Percentiles rank a stretch among this genome's conserved stretches.
Conservation (phyloP, 169 alveolate genomes). For the Eimeria necatrix region DNA sequence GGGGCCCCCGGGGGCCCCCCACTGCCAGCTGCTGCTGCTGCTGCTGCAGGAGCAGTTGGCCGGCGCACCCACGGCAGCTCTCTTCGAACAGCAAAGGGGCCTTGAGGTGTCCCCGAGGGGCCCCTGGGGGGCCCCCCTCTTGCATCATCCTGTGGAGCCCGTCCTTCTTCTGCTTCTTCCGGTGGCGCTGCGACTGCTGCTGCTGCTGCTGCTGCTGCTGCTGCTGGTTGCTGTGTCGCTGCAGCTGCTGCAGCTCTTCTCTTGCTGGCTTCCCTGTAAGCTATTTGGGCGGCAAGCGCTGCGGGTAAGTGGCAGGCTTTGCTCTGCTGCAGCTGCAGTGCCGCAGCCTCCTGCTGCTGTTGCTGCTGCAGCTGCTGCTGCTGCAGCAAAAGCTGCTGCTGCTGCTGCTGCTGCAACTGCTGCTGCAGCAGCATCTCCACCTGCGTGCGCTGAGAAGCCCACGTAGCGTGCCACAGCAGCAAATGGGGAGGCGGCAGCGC, state of each 20-base stretch:
- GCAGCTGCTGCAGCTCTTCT: neutral
- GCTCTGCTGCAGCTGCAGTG: neutral
- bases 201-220: neutral
- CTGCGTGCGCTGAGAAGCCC: neutral
- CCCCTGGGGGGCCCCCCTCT: neutral
- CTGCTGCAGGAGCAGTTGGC: neutral
- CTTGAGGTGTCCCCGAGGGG: neutral
- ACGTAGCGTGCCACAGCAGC: neutral
- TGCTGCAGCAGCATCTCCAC: neutral
- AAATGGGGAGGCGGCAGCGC: neutral
- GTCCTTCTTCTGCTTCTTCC: neutral
- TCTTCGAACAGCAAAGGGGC: neutral
- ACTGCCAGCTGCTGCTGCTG: neutral
- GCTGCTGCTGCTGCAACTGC: neutral
- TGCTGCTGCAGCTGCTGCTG: constrained; percentile 24
- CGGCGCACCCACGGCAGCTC: neutral
- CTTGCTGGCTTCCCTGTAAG: neutral
- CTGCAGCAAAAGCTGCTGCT: neutral
- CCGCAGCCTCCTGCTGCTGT: neutral
- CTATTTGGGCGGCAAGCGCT: neutral
- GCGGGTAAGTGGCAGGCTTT: neutral
- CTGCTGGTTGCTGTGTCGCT: neutral
- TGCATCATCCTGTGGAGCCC: neutral
- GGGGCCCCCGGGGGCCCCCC: neutral
- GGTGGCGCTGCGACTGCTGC: neutral